Conservation (phyloP, 768 basidiomycete species). For the Termitomyces sp. region DNA sequence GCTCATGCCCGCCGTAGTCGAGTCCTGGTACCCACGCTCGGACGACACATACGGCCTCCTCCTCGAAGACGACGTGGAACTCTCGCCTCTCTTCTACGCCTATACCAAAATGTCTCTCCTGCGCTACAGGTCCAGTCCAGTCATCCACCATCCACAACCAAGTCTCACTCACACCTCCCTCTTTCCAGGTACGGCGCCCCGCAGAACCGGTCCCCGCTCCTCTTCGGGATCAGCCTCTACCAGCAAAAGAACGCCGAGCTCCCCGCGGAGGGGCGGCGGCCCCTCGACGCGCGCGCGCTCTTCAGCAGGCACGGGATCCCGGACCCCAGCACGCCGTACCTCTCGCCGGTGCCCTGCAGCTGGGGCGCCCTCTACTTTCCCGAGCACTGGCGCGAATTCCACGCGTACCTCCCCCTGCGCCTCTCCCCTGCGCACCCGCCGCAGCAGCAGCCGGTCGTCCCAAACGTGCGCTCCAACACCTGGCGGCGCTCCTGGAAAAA, state of each 20-base stretch:
- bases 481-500: slow-evolving; percentile 88
- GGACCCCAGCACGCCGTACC: slow-evolving; percentile 58
- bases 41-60: slow-evolving; percentile 75
- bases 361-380: slow-evolving; percentile 94
- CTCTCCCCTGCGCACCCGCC: slow-evolving; percentile 37
- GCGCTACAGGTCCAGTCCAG: slow-evolving; percentile 58
- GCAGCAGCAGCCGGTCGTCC: slow-evolving; percentile 52
- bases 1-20: slow-evolving; percentile 76
- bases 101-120: slow-evolving; percentile 82
- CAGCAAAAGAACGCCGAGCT: slow-evolving; percentile 82
- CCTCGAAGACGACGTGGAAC: slow-evolving; percentile 83
- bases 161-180: background rate
- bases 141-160: background rate
- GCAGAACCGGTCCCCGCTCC: slow-evolving; percentile 31
- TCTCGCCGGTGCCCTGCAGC: slow-evolving; percentile 85
- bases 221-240: slow-evolving; percentile 84
- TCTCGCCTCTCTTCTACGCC: slow-evolving; percentile 80
- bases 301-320: slow-evolving; percentile 41
- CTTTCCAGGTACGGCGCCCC: slow-evolving; percentile 47
- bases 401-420: slow-evolving; percentile 66
- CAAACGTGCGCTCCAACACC: slow-evolving; percentile 69
- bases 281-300: slow-evolving; percentile 59
- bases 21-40: slow-evolving; percentile 81
- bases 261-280: slow-evolving; percentile 55
- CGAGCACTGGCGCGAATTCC: slow-evolving; percentile 84